Base-by-base conservation (phyloP, 148 eudicot genomes). In the Oxyria digyna region DNA sequence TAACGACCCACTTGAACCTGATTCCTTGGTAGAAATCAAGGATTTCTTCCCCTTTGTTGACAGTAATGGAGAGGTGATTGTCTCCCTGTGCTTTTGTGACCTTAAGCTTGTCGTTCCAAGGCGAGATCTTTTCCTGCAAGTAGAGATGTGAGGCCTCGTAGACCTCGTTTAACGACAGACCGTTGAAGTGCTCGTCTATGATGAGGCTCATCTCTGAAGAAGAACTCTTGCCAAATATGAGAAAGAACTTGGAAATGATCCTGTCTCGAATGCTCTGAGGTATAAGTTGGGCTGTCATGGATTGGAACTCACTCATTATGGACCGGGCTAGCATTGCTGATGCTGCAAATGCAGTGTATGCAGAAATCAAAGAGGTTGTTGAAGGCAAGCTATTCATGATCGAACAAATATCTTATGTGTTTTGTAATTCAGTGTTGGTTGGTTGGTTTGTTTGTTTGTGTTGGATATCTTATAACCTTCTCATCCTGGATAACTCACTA, bases 41-140 rank as follows among this genome's bases (percentile, higher is more conserved):
- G 72, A 70, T 70, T 45, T 70, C 72, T 31, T 70, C 64, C 11
- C 72, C 72, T 13, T 70, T 70, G 64, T 70, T 50, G 45, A 70
- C 64, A 0, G 64, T 70, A 45, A 70, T 14, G 13, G 63, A 50
- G 45, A 50, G 42, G 43, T 33, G 32, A n/a, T 37, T 20, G 13
- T 70, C 64, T 9, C 43, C 20, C 20, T 54, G 72, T 6, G 63
- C 29, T 52, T 70, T 70, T 43, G 43, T 27, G 46, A 49, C 72
- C 72, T 32, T 70, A 4, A 49, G 72, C 45, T 20, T 50, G n/a
- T 52, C 18, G 31, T 54, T 70, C 11, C 14, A 49, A 32, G 72
- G 72, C 55, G 72, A 29, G 27, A 70, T 70, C 64, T 50, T 70
- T 9, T 31, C 55, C 31, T 33, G 41, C 43, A 70, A 52, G 72